These are phyloP conservation scores for Penicillium verrucosum DNA, from an alignment of 2,329 filamentous ascomycete species.

Conservation along the genomic window DNA sequence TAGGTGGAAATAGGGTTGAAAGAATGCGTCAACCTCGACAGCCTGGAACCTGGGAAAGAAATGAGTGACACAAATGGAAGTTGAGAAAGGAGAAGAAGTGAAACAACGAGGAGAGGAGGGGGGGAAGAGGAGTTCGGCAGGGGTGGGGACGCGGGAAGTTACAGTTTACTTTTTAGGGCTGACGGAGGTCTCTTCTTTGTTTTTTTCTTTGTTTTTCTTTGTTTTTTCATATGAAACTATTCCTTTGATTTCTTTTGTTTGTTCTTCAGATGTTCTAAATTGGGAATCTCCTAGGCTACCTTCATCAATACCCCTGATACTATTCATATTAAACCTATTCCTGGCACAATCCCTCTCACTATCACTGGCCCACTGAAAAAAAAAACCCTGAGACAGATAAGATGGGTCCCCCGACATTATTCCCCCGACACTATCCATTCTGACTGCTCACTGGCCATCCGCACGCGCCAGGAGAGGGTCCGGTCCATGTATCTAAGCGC, in stretches of 20 bases:
- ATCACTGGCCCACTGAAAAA: neutral
- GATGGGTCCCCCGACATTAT: neutral
- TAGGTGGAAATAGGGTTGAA: neutral
- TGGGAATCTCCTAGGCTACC: neutral
- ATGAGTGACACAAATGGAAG: conserved; percentile 3
- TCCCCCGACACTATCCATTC: neutral
- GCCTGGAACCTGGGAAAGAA: neutral
- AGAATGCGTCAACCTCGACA: conserved; percentile 1
- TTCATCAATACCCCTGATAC: neutral
- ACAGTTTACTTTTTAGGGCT: conserved; percentile 3
- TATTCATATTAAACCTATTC: neutral
- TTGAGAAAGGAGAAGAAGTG: conserved; percentile 12
- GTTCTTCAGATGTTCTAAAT: neutral
- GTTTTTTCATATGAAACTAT: neutral
- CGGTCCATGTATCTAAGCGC: conserved; percentile 2
- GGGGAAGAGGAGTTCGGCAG: neutral
- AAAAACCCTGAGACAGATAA: neutral
- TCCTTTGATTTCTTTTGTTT: neutral
- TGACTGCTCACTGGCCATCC: neutral
- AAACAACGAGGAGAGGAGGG: conserved; percentile 9
- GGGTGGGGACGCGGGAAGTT: conserved; percentile 6
- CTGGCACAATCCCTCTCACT: neutral
- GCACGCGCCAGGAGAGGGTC: conserved; percentile 4
- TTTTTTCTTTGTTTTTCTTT: too few species aligned
- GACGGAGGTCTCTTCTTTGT: neutral